A percentile compares a stretch with the other conserved stretches of the same genome.
phyloP scores from a whole-genome alignment of 108 stramenopile genomes.

The Hondaea fermentalgiana region DNA sequence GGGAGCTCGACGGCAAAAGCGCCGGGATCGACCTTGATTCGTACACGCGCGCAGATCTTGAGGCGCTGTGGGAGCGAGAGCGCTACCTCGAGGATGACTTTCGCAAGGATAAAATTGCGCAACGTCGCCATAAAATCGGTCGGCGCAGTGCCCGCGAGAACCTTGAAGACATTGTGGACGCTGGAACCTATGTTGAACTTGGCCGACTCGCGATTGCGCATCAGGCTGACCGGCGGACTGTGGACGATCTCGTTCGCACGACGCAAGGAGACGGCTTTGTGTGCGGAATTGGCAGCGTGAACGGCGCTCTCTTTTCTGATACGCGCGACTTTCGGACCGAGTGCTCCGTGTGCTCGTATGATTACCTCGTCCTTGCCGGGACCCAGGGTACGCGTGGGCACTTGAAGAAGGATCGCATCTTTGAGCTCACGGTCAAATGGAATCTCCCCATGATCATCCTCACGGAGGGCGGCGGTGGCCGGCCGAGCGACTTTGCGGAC shows the following conservation, averaged over 20 bases:
- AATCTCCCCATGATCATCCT: conserved; percentile 19
- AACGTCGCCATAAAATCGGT: background rate
- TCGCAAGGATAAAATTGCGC: background rate
- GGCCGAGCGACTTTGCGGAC: conserved; percentile 8
- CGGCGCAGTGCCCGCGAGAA: background rate
- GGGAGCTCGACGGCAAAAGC: background rate
- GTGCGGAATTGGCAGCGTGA: background rate
- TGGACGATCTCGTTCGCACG: background rate
- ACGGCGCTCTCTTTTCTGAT: background rate
- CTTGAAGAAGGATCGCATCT: conserved; percentile 18
- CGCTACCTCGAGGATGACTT: background rate
- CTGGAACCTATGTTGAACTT: background rate
- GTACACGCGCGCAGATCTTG: background rate
- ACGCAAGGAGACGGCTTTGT: background rate
- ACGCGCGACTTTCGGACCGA: background rate
- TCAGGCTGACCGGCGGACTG: background rate
- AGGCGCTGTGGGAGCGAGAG: background rate
- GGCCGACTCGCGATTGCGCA: background rate
- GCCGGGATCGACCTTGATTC: background rate
- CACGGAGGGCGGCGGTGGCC: conserved; percentile 28
- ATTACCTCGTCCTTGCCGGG: conserved; percentile 20
- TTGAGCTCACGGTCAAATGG: background rate
- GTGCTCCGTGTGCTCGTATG: background rate
- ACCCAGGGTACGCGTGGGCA: conserved; percentile 22
- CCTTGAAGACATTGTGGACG: background rate